Conservation (phyloP, 1,139 yeast species). For the Lodderomyces pseudojiufengensis region DNA sequence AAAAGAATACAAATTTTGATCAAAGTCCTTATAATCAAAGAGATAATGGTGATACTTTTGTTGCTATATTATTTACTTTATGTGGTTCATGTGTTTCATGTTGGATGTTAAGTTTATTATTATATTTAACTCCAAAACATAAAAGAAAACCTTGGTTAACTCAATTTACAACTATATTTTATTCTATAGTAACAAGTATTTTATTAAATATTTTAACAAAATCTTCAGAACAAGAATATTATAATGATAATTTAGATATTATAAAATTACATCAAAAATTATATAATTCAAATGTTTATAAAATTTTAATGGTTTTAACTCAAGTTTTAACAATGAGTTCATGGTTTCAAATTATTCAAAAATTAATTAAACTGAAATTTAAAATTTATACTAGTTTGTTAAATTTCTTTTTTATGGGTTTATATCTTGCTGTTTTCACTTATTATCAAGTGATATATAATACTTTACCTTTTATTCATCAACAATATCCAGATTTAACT, state of each 20-base stretch:
- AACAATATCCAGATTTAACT: not conserved
- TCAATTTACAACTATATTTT: constrained; percentile 43
- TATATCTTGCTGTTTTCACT: constrained; percentile 18
- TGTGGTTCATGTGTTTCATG: constrained; percentile 44
- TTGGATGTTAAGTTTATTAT: constrained; percentile 52
- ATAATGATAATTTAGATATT: constrained; percentile 35
- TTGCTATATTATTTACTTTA: constrained; percentile 40
- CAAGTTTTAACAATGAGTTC: constrained; percentile 37
- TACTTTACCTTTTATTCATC: constrained; percentile 7
- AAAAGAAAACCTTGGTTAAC: constrained; percentile 46
- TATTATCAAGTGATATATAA: constrained; percentile 15
- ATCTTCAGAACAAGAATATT: constrained; percentile 33
- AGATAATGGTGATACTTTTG: constrained; percentile 42
- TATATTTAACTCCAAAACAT: constrained; percentile 44
- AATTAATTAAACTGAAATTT: constrained; percentile 21
- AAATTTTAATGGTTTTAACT: constrained; percentile 28
- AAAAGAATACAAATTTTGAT: constrained; percentile 1
- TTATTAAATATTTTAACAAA: constrained; percentile 35
- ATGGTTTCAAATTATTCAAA: constrained; percentile 35
- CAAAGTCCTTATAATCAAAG: constrained; percentile 22
- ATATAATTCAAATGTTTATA: constrained; percentile 25
- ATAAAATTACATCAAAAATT: constrained; percentile 28
- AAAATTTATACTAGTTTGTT: constrained; percentile 18
- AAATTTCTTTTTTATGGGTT: constrained; percentile 20
- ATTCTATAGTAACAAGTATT: constrained; percentile 42